Evolutionary conservation across 1,284 basidiomycete species (phyloP), one percentile per base, ranked within the genome.

Genomic region (Fomitopsis pinicola): DNA sequence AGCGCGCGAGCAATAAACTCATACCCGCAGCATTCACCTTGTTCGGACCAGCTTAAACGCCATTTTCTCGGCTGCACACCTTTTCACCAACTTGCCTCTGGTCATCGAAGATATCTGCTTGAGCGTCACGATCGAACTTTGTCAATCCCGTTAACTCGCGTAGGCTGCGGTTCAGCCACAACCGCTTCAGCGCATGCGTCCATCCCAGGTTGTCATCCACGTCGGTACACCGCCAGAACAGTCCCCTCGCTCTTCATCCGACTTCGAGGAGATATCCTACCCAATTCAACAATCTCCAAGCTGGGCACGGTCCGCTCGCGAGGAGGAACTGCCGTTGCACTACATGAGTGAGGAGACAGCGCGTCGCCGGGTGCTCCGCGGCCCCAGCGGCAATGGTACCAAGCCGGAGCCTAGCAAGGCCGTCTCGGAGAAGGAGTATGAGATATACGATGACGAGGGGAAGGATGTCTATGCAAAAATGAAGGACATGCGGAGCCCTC

Each of bases 401-500:
- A 74, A 74, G 40, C 74, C 71, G 63, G 68, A 68, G 58, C 69
- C 70, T 40, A 73, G 77, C 65, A 72, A 78, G 68, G 64, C 9
- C 38, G 38, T 63, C 55, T 64, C 67, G 55, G 73, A 76, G 67
- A 73, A 77, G 63, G 71, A 69, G 52, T 71, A 72, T 62, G 67
- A 71, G 61, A 68, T 71, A 46, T 77, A 79, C 67, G 88, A 90
- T 67, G 87, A 88, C 71, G 85, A 85, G 63, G 85, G 88, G 28
- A 92, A 91, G 76, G 88, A 87, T 62, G 85, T 89, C 12, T 91
- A 89, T 69, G 80, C 79, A 68, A 92, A 92, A 77, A 75, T 80
- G 58, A 80, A 80, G 61, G 74, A 80, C 17, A 68, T 78, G 19
- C 78, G 76, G 65, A 75, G 76, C 52, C 81, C 81, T 40, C 71